Evolutionary conservation across 306 rosid genomes (phyloP), one percentile per base, ranked within the genome.

Genomic region (Arachis stenosperma): DNA sequence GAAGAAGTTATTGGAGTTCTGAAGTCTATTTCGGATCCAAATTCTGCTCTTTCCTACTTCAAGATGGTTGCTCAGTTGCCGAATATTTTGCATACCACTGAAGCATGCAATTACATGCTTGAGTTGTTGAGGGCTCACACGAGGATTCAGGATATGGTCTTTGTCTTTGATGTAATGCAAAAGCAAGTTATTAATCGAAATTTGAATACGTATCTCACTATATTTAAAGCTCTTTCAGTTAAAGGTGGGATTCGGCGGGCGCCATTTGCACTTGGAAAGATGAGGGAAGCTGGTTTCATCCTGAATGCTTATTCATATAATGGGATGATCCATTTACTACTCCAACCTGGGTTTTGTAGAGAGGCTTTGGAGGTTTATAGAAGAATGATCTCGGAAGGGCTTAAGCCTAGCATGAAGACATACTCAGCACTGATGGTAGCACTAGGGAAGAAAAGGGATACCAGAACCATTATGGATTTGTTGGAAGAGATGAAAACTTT

Each of bases 391-490:
- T 75, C 81, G 0, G 96, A 94, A 86, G 95, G 92, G 47, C 67
- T 83, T 71, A 91, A 82, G 68, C 98, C 97, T 43, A 94, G 98
- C 79, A 73, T 94, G 83, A 94, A 94, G 89, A 88, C 96, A 6
- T 94, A 91, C 85, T 91, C 98, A 2, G 97, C 92, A 2, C 86
- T 94, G 54, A 91, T 91, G 98, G 97, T 88, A 61, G 96, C 96
- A 14, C 42, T 85, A 66, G 97, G 98, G 33, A 91, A 80, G 89
- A 89, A 90, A 83, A 86, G 92, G 90, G 96, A 94, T 71, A 81
- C 85, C 11, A 73, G 81, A 66, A 81, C 82, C n/a, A 86, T 94
- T 56, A 86, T 91, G 96, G 76, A 67, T 62, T 78, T 94, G 73
- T 75, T 94, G 57, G 86, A 82, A 62, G 97, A 94, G 86, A 91